These are phyloP conservation scores for Trametes sanguinea DNA, from an alignment of 768 basidiomycete genomes.

Conservation along the genomic window DNA sequence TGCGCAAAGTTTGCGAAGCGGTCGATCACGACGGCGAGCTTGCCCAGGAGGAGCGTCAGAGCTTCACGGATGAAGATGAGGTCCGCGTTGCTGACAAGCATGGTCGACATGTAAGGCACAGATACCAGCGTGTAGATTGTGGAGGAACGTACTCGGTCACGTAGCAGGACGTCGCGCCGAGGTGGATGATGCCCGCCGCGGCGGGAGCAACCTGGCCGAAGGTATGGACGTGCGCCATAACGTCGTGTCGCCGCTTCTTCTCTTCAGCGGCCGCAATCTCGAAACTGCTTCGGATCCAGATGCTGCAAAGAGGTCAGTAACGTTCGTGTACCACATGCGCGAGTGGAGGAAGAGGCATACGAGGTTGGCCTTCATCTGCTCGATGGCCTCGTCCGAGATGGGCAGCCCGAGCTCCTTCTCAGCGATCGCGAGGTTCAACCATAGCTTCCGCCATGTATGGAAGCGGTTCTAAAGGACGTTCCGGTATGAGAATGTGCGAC, in stretches of 20 bases:
- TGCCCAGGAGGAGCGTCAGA: slow-evolving; percentile 79
- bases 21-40: slow-evolving; percentile 88
- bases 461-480: slow-evolving; percentile 73
- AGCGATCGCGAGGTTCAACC: slow-evolving; percentile 95
- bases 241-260: slow-evolving; percentile 96
- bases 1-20: slow-evolving; percentile 84
- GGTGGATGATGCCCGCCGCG: slow-evolving; percentile 93
- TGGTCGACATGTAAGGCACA: neutral
- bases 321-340: neutral
- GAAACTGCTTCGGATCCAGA: slow-evolving; percentile 87
- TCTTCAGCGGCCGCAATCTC: slow-evolving; percentile 91
- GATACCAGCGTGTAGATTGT: neutral
- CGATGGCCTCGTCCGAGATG: slow-evolving; percentile 87
- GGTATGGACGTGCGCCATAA: slow-evolving; percentile 99
- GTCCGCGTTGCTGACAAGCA: slow-evolving; percentile 81
- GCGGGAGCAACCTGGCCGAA: slow-evolving; percentile 93
- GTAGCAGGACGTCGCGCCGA: slow-evolving; percentile 98
- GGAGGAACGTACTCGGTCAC: slow-evolving; percentile 85
- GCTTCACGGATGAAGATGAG: slow-evolving; percentile 94
- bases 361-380: slow-evolving; percentile 92
- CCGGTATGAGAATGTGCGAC: neutral
- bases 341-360: slow-evolving; percentile 45
- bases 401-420: slow-evolving; percentile 94
- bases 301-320: slow-evolving; percentile 45
- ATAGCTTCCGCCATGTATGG: slow-evolving; percentile 91